Evolutionary conservation across 208 protist genomes (phyloP).

Genomic region (Trypanosoma melophagium): DNA sequence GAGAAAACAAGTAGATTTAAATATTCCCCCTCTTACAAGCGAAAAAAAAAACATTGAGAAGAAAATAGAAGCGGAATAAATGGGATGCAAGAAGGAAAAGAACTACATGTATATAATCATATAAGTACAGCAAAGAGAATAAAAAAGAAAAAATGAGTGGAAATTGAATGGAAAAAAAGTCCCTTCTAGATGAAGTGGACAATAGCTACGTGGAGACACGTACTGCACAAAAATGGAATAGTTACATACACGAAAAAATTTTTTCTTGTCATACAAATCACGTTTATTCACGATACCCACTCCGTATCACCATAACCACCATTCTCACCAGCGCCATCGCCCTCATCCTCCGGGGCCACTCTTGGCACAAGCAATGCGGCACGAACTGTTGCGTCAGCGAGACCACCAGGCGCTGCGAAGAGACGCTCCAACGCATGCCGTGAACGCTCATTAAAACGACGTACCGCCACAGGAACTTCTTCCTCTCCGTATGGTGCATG

Average conservation of each 20-base stretch:
- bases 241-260: too few relatives aligned
- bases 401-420: conserved; percentile 25
- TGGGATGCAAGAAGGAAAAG: conserved; percentile 19
- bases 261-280: background rate
- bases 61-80: background rate
- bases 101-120: conserved; percentile 6
- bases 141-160: conserved; percentile 3
- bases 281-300: background rate
- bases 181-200: background rate
- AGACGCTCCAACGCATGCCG: conserved; percentile 24
- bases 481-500: conserved; percentile 11
- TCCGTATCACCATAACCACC: background rate
- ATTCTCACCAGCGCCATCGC: background rate
- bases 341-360: conserved; percentile 10
- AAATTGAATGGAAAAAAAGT: conserved; percentile 12
- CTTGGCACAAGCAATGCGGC: conserved; percentile 12
- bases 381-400: conserved; percentile 22
- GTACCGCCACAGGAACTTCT: conserved; percentile 32
- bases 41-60: background rate
- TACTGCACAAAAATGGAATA: conserved; percentile 14
- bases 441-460: conserved; percentile 26
- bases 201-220: too few relatives aligned
- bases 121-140: background rate
- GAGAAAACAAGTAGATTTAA: too few relatives aligned
- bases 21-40: too few relatives aligned